Evolutionary conservation across 2,329 filamentous ascomycete species (phyloP).

Genomic region (Nigrospora oryzae): DNA sequence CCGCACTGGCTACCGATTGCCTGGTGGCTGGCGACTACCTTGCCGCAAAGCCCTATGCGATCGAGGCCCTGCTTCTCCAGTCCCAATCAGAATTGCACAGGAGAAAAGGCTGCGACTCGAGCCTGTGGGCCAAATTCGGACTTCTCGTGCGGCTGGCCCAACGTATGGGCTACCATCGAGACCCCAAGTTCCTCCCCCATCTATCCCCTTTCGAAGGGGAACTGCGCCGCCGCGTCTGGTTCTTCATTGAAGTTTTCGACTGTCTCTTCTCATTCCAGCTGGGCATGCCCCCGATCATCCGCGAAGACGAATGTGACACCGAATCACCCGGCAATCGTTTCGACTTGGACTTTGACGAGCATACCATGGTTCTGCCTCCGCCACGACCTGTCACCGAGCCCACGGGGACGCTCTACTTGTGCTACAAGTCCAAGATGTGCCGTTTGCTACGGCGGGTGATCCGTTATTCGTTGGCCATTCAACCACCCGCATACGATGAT

Average conservation of each 20-base stretch:
- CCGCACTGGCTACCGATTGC: constrained; percentile 32
- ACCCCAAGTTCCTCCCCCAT: constrained; percentile 30
- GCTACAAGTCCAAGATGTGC: constrained; percentile 32
- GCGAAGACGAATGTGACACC: constrained; percentile 37
- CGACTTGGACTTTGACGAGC: constrained; percentile 44
- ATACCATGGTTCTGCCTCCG: constrained; percentile 29
- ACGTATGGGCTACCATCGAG: constrained; percentile 42
- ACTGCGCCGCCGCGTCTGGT: constrained; percentile 41
- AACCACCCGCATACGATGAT: constrained; percentile 24
- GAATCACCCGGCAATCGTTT: constrained; percentile 34
- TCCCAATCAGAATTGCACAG: constrained; percentile 32
- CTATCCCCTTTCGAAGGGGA: constrained; percentile 41
- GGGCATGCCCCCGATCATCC: constrained; percentile 41
- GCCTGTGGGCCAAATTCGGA: constrained; percentile 38
- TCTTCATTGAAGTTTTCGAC: constrained; percentile 37
- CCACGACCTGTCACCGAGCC: constrained; percentile 32
- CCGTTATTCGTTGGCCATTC: constrained; percentile 28
- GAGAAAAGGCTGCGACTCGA: constrained; percentile 30
- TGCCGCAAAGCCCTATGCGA: constrained; percentile 31
- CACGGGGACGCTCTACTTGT: constrained; percentile 32
- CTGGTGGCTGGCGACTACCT: constrained; percentile 40
- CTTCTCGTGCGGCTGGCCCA: constrained; percentile 40
- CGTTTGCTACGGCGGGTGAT: constrained; percentile 34
- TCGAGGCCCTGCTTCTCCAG: constrained; percentile 40
- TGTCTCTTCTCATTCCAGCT: constrained; percentile 41